phyloP scores from a whole-genome alignment of 495 filamentous ascomycete species.

The Hypoxylon lenormandii region DNA sequence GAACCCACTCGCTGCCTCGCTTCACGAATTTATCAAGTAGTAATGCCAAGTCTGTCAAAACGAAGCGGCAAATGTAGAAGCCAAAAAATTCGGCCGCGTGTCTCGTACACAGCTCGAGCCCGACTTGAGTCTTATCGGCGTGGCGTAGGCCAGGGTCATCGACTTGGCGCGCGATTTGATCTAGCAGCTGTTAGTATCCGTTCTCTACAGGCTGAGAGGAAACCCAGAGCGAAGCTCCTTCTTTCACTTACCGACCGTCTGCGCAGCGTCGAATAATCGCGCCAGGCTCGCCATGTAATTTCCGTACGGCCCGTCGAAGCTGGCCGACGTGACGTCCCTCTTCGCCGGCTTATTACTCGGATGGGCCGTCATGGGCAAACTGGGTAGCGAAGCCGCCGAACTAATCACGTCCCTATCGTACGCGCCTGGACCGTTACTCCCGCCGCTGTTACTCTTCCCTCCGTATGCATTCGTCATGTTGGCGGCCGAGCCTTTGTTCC shows the following conservation, averaged over 20 bases:
- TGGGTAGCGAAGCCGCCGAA: slow-evolving; percentile 64
- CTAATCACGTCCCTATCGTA: slow-evolving; percentile 43
- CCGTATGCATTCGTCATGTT: slow-evolving; percentile 62
- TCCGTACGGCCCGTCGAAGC: slow-evolving; percentile 84
- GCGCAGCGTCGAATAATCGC: slow-evolving; percentile 91
- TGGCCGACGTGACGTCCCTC: slow-evolving; percentile 74
- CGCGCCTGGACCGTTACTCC: slow-evolving; percentile 49
- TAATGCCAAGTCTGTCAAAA: slow-evolving; percentile 81
- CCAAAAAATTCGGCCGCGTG: slow-evolving; percentile 98
- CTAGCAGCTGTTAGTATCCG: slow-evolving; percentile 59
- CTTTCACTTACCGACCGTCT: slow-evolving; percentile 81
- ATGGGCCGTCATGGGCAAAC: slow-evolving; percentile 83
- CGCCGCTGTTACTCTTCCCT: slow-evolving; percentile 53
- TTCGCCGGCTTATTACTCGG: slow-evolving; percentile 70
- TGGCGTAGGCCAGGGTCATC: slow-evolving; percentile 92
- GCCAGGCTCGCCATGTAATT: slow-evolving; percentile 92
- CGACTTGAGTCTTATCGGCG: slow-evolving; percentile 83
- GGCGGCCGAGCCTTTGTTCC: slow-evolving; percentile 84
- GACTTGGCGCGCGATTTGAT: slow-evolving; percentile 95
- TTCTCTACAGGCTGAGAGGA: slow-evolving; percentile 3
- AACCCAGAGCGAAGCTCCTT: not conserved
- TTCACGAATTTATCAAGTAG: slow-evolving; percentile 98
- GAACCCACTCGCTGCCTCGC: slow-evolving; percentile 93
- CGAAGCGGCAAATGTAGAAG: slow-evolving; percentile 95
- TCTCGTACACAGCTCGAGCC: slow-evolving; percentile 88